Base-by-base conservation (phyloP, 2,329 filamentous ascomycete species). In the Podosphaera xanthii region DNA sequence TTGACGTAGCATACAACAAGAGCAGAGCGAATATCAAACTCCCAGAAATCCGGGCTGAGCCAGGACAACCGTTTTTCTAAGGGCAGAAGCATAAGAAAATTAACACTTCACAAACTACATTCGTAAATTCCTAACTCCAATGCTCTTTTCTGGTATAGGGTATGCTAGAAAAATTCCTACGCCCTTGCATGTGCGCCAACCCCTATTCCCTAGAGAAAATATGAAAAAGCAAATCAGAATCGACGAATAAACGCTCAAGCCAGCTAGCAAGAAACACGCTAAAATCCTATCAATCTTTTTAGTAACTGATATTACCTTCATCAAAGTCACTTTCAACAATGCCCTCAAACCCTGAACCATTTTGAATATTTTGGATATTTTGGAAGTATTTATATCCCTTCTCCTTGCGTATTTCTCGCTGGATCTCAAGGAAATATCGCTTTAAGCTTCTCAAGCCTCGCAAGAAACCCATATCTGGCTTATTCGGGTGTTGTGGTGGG, bases 391-490 rank as follows among this genome's bases (percentile, higher is more conserved):
- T 63, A 4, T 60, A 64, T 8, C 60, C 65, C 60, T 64, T 60
- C 49, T 66, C 62, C 5, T 56, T 73, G 69, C 38, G 74, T 58
- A 91, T 78, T 63, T 97, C 90, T 65, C 80, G 80, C 73, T 92
- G 84, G 58, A 98, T 96, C 59, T 82, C 80, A 65, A 90, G 77
- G 67, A 98, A 94, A 70, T 96, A 97, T 68, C 82, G 79, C 60
- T 82, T 79, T 64, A 98, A 73, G 2, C 83, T 87, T 58, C 83
- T 77, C 60, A 98, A 71, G 0, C 92, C 92, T 59, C 90, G 83
- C 48, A 98, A 74, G 67, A 97, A 98, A 0, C 92, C 92, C 35
- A 83, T 79, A 65, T 98, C 92, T 5, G 94, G 83, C 61, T 87
- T 83, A 42, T 84, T 74, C 0, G 87, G 87, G 67, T 94, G 81